phyloP scores from a whole-genome alignment of 2,329 filamentous ascomycete species.

The Blastomyces percursus region DNA sequence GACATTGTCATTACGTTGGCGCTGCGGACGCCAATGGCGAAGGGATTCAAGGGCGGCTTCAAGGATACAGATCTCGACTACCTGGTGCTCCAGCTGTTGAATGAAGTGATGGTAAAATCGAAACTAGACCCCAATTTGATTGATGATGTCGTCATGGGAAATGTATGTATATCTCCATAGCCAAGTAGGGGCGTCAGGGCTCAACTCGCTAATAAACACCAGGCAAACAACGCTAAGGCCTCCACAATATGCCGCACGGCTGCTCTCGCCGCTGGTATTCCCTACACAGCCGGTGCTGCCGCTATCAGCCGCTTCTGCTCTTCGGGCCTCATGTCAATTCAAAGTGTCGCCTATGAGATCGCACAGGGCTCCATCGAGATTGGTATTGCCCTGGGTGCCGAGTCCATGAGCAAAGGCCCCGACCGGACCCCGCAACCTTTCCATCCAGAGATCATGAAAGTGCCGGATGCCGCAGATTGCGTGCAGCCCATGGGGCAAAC shows the following conservation, averaged over 20 bases:
- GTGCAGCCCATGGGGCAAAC: conserved; percentile 97
- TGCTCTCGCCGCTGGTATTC: conserved; percentile 81
- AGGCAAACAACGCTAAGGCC: conserved; percentile 72
- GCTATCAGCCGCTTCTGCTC: conserved; percentile 95
- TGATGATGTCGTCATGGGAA: conserved; percentile 86
- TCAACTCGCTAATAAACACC: conserved; percentile 2
- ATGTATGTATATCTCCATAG: conserved; percentile 46
- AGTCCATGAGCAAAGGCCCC: conserved; percentile 70
- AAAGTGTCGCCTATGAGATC: conserved; percentile 90
- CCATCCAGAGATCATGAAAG: conserved; percentile 61
- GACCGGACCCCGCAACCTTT: conserved; percentile 58
- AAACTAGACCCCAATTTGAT: conserved; percentile 69
- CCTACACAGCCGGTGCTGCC: conserved; percentile 72
- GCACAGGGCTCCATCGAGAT: conserved; percentile 67
- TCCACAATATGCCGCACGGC: conserved; percentile 87
- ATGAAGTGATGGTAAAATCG: conserved; percentile 60
- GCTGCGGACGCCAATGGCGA: conserved; percentile 76
- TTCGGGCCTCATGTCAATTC: conserved; percentile 86
- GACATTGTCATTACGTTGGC: conserved; percentile 95
- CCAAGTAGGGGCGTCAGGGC: not conserved
- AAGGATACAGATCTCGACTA: conserved; percentile 90
- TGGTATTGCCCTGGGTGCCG: conserved; percentile 77
- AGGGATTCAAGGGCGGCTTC: conserved; percentile 83
- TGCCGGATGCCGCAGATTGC: conserved; percentile 72
- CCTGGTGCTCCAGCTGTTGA: conserved; percentile 70